phyloP scores from a whole-genome alignment of 495 filamentous ascomycete species.

The Aspergillus olivimuriae region DNA sequence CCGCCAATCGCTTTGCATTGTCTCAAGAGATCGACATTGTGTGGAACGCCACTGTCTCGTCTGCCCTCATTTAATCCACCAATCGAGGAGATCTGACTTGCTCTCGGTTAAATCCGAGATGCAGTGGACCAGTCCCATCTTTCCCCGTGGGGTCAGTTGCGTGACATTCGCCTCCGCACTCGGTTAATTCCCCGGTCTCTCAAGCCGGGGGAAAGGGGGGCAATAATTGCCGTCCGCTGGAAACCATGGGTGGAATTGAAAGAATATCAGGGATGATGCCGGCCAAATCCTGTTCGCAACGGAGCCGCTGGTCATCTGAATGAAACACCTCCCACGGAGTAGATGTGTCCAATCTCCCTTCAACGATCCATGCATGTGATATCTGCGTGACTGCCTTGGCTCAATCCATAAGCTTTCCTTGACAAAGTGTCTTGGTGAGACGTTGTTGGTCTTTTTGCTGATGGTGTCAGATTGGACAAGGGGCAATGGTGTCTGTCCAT shows the following conservation, averaged over 20 bases:
- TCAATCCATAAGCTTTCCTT: no score
- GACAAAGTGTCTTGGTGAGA: no score
- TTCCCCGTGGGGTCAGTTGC: neutral
- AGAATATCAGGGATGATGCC: neutral
- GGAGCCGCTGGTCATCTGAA: slow-evolving; percentile 1
- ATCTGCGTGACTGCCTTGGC: no score
- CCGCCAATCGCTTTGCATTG: slow-evolving; percentile 1
- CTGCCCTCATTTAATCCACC: slow-evolving; percentile 8
- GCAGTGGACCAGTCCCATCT: neutral
- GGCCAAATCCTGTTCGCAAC: neutral
- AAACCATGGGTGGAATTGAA: neutral
- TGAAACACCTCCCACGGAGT: neutral
- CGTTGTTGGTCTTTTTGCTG: no score
- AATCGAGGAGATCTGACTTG: neutral
- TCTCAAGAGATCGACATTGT: slow-evolving; percentile 1
- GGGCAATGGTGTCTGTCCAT: no score
- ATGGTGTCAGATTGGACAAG: no score
- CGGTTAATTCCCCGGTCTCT: slow-evolving; percentile 6
- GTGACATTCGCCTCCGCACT: neutral
- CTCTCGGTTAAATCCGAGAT: neutral
- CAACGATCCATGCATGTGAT: neutral
- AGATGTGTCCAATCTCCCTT: neutral
- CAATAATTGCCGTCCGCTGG: neutral
- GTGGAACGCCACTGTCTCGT: neutral
- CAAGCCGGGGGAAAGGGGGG: neutral